phyloP scores from a whole-genome alignment of 306 rosid genomes.

The Rosa persica region DNA sequence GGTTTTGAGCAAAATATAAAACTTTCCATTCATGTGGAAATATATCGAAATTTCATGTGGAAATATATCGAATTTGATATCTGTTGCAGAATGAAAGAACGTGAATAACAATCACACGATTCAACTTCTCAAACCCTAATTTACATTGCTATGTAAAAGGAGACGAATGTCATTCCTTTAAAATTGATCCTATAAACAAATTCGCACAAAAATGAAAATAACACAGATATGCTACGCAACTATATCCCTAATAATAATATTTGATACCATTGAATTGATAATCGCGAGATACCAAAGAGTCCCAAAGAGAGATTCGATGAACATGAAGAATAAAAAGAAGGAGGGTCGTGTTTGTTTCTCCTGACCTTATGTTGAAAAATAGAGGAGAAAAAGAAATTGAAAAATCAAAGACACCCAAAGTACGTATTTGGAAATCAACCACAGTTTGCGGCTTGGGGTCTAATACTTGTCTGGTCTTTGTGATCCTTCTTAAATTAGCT shows the following conservation, averaged over 20 bases:
- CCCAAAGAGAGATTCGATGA: background rate
- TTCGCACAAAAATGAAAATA: background rate
- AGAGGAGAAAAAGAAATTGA: background rate
- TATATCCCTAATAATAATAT: background rate
- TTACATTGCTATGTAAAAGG: background rate
- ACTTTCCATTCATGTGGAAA: background rate
- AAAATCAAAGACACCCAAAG: background rate
- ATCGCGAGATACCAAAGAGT: background rate
- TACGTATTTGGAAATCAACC: conserved; percentile 11
- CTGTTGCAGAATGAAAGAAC: background rate
- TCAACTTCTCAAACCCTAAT: background rate
- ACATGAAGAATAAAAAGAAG: background rate
- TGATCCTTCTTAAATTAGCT: conserved; percentile 2
- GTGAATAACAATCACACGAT: background rate
- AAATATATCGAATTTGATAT: background rate
- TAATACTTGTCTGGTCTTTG: background rate
- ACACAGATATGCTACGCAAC: background rate
- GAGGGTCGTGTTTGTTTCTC: background rate
- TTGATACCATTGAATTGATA: conserved; percentile 1
- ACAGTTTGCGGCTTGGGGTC: conserved; percentile 10
- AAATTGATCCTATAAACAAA: background rate
- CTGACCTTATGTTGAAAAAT: background rate
- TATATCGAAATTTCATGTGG: background rate
- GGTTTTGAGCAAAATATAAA: background rate
- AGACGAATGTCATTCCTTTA: background rate